Evolutionary conservation across 2,329 filamentous ascomycete species (phyloP).

Genomic region (Helotiales sp.): DNA sequence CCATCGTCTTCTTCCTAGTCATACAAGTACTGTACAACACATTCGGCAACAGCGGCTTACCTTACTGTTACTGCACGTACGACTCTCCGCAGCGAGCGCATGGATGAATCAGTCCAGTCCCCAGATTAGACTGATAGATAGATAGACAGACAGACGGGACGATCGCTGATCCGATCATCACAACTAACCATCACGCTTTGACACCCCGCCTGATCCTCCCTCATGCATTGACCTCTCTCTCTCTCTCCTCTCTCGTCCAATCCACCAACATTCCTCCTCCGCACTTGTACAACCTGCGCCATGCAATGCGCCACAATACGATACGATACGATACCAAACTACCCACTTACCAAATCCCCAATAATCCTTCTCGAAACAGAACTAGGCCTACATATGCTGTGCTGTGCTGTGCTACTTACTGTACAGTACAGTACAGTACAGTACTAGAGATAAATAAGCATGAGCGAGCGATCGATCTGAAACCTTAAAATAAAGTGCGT

Average conservation of each 20-base stretch:
- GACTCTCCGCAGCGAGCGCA: background rate
- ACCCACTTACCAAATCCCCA: background rate
- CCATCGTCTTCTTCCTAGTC: too few species aligned
- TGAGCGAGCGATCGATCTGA: background rate
- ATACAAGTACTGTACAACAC: too few species aligned
- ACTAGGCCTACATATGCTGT: too few species aligned
- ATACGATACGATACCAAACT: background rate
- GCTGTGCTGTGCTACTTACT: background rate
- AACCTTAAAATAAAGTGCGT: background rate
- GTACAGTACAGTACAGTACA: too few species aligned
- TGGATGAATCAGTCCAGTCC: background rate
- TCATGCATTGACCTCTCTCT: background rate
- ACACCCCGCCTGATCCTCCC: background rate
- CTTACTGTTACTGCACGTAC: background rate
- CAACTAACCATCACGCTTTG: background rate
- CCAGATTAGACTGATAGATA: too few species aligned
- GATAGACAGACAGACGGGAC: constrained; percentile 1
- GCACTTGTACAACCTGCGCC: too few species aligned
- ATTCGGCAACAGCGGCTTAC: background rate
- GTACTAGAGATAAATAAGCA: background rate
- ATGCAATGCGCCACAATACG: background rate
- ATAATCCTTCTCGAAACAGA: background rate
- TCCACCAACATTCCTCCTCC: background rate
- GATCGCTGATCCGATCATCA: constrained; percentile 2
- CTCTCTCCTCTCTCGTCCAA: background rate